These are phyloP conservation scores for Boletus rubroflammeus DNA, from an alignment of 768 basidiomycete genomes.

Conservation along the genomic window DNA sequence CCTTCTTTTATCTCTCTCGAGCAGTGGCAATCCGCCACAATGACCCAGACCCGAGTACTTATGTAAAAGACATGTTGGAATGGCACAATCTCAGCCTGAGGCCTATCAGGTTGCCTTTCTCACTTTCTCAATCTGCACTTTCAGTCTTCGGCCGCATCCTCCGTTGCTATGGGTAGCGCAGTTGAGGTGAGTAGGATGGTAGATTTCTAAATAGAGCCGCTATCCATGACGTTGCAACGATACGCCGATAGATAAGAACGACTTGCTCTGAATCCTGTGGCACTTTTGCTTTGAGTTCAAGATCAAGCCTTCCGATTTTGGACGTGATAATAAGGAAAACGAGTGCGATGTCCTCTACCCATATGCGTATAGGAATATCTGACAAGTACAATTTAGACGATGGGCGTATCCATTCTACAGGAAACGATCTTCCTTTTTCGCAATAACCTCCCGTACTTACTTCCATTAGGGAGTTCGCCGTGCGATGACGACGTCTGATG, in stretches of 20 bases:
- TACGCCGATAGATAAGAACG: not conserved
- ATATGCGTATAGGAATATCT: not conserved
- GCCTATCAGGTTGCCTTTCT: not conserved
- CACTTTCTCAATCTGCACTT: not conserved
- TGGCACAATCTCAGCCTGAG: not conserved
- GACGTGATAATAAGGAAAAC: not conserved
- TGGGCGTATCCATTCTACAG: conserved; percentile 3
- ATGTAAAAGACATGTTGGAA: not conserved
- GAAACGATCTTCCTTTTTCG: conserved; percentile 9
- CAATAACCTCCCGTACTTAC: not conserved
- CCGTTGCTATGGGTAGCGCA: not conserved
- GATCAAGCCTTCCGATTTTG: not conserved
- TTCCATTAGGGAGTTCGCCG: not conserved
- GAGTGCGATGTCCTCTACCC: not conserved
- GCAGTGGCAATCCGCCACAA: not conserved
- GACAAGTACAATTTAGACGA: not conserved
- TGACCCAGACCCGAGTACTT: not conserved
- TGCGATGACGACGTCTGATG: not conserved
- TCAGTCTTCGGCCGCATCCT: not conserved
- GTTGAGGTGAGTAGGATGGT: not conserved
- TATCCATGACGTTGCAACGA: not conserved
- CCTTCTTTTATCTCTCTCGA: not conserved
- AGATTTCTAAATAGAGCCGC: not conserved
- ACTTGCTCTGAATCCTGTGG: too few relatives aligned
- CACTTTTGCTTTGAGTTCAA: not conserved